Conservation (phyloP, 78 protist species). For the Dictyostelium intermedium region DNA sequence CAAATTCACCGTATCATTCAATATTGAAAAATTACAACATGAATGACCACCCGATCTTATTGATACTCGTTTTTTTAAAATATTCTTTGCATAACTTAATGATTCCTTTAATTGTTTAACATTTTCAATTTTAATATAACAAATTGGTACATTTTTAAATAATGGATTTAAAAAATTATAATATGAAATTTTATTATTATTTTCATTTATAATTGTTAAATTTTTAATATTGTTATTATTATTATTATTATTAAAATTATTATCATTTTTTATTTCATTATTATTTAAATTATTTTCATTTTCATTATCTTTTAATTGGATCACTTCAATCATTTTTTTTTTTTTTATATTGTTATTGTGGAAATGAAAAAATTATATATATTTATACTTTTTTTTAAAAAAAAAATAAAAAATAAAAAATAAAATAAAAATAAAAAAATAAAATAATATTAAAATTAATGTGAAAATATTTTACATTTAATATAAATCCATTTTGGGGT, state of each 20-base stretch:
- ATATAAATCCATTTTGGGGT: not conserved
- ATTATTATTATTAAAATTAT: not conserved
- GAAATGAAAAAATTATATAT: too few species aligned
- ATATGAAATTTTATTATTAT: not conserved
- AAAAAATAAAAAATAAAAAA: not conserved
- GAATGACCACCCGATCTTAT: slow-evolving; percentile 55
- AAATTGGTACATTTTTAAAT: not conserved
- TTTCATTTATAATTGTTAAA: not conserved
- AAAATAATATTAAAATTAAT: not conserved
- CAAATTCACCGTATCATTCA: not conserved
- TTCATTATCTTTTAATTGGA: not conserved
- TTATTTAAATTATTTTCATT: not conserved
- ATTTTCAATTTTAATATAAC: not conserved
- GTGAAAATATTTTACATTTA: not conserved
- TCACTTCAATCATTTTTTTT: not conserved
- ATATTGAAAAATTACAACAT: not conserved
- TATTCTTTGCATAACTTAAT: not conserved
- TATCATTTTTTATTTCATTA: not conserved
- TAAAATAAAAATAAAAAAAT: not conserved
- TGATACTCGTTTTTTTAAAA: not conserved
- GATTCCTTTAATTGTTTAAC: not conserved
- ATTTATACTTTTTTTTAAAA: too few species aligned
- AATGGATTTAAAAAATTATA: not conserved
- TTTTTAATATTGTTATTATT: not conserved
- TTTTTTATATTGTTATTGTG: not conserved